These are phyloP conservation scores for Blastomyces percursus DNA, from an alignment of 2,329 filamentous ascomycete genomes.

Conservation along the genomic window DNA sequence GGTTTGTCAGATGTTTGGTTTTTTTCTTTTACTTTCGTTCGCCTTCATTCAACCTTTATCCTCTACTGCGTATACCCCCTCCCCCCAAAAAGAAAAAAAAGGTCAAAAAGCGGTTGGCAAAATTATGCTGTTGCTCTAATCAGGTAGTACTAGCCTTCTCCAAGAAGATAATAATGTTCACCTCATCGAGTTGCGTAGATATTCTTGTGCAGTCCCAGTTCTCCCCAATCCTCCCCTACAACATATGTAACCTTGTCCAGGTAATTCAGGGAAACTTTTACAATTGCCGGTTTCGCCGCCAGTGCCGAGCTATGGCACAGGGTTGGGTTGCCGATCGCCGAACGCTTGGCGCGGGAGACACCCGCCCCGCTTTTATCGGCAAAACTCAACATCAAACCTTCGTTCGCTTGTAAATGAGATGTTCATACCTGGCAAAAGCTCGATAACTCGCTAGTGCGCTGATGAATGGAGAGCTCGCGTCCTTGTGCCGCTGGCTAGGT, in stretches of 20 bases:
- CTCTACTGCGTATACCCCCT: not conserved
- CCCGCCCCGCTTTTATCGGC: slow-evolving; percentile 4
- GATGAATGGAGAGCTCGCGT: not conserved
- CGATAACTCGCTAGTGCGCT: not conserved
- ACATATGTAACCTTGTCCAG: not conserved
- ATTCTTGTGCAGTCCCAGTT: not conserved
- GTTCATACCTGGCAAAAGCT: not conserved
- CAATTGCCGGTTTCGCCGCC: not conserved
- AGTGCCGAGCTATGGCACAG: not conserved
- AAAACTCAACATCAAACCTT: not conserved
- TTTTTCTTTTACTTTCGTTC: not conserved
- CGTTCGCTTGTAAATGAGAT: too few relatives aligned
- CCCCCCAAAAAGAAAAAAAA: not conserved
- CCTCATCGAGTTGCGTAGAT: not conserved
- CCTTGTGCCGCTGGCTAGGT: not conserved
- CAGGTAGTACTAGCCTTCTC: not conserved
- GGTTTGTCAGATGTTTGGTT: not conserved
- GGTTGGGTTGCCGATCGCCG: slow-evolving; percentile 1
- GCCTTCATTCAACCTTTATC: not conserved
- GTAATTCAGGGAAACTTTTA: not conserved
- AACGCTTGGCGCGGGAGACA: not conserved
- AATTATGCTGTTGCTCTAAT: not conserved
- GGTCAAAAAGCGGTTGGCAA: not conserved
- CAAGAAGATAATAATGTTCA: not conserved
- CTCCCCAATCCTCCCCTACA: not conserved